Percentiles rank a stretch among this genome's conserved stretches.
Evolutionary conservation across 768 basidiomycete genomes (phyloP).

Genomic region (Calocera cornea): DNA sequence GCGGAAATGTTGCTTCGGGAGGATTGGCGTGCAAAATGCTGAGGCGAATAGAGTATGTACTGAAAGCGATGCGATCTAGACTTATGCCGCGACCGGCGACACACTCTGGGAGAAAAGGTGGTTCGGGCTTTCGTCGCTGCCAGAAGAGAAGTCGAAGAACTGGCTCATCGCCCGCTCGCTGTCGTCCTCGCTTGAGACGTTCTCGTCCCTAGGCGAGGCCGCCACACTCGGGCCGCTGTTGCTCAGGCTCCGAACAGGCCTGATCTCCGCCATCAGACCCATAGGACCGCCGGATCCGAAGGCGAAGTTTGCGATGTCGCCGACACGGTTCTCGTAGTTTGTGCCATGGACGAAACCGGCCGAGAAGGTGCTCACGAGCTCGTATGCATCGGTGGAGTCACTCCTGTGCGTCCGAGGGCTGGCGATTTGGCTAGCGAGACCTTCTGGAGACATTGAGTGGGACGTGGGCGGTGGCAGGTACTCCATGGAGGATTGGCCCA

Average conservation of each 20-base stretch:
- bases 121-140: neutral
- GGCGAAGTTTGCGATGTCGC: neutral
- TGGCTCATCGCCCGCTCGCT: conserved; percentile 1
- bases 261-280: neutral
- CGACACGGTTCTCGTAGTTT: neutral
- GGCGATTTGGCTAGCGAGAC: neutral
- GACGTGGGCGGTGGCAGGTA: neutral
- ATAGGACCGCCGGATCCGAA: neutral
- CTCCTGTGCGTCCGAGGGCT: neutral
- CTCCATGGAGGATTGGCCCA: neutral
- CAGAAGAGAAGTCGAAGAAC: neutral
- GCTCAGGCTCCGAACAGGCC: neutral
- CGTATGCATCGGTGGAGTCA: neutral
- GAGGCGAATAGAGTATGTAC: neutral
- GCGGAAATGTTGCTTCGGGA: neutral
- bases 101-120: neutral
- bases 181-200: neutral
- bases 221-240: neutral
- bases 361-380: neutral
- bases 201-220: neutral
- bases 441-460: neutral
- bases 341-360: neutral
- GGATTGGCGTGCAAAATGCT: neutral
- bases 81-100: neutral
- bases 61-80: neutral